Evolutionary conservation across 2,329 filamentous ascomycete species (phyloP), one percentile per base, ranked within the genome.

Genomic region (Didymella segeticola): DNA sequence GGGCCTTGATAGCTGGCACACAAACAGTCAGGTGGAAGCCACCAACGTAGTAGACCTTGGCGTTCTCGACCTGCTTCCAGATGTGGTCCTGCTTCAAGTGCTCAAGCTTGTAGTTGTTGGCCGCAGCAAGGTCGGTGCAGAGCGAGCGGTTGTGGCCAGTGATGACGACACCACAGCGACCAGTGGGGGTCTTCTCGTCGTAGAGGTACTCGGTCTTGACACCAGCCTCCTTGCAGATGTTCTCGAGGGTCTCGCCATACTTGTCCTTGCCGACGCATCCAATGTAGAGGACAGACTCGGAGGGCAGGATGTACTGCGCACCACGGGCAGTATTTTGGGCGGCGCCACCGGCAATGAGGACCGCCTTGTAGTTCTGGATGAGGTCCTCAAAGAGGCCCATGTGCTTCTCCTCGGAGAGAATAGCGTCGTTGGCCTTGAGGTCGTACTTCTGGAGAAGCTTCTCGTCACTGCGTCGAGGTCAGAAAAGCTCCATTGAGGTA

Each of bases 1-100:
- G 84, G 62, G 92, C 91, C 82, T 93, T 82, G 73, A 96, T 92
- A 63, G 95, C 93, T 19, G 89, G 87, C 37, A 93, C 91, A 79
- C 89, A 96, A 72, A 99, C 95, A 34, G 95, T 99, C 82, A 99
- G 86, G 82, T 99, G 95, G 82, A 92, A 99, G 38, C 95, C 95
- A 71, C 95, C 95, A 58, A 99, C 87, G 73, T 96, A 99, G 83
- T 88, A 97, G 69, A 89, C 83, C 73, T 93, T 85, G 51, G 93
- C 93, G 68, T 89, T 87, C 85, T 98, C 86, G 56, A 95, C 95
- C 45, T 97, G 83, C 64, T 86, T 84, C 95, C 95, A 99, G 78
- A 98, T 89, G 78, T 93, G 86, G 47, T 91, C 89, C 75, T 87
- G 86, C 86, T 96, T 91, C 76, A 99, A 80, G 78, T 99, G 95